Conservation (phyloP, 148 eudicot species). For the Agrostemma githago region DNA sequence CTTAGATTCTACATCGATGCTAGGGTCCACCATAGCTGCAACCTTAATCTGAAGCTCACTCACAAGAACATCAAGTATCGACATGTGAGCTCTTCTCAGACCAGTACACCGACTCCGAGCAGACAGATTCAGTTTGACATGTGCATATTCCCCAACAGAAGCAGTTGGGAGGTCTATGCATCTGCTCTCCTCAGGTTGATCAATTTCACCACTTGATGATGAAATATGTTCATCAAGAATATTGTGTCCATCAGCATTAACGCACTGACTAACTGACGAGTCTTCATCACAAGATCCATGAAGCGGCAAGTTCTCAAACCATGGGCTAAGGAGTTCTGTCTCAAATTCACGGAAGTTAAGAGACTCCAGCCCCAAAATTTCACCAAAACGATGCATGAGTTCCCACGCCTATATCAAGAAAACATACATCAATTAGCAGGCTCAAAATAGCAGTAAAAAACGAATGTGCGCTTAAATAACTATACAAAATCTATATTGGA, state of each 20-base stretch:
- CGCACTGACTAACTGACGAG: conserved; percentile 13
- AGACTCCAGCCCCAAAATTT: conserved; percentile 38
- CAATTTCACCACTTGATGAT: conserved; percentile 37
- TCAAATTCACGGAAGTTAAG: conserved; percentile 45
- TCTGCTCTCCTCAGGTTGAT: conserved; percentile 23
- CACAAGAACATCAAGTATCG: conserved; percentile 48
- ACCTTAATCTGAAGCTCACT: conserved; percentile 60
- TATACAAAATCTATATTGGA: background rate
- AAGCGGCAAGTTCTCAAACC: conserved; percentile 29
- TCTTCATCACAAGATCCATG: conserved; percentile 27
- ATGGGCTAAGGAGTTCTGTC: conserved; percentile 46
- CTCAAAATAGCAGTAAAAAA: background rate
- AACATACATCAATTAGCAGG: conserved; percentile 2
- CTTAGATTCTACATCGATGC: conserved; percentile 50
- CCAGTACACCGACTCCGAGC: conserved; percentile 33
- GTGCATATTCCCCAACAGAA: conserved; percentile 26
- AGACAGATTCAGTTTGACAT: conserved; percentile 27
- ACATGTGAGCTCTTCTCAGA: conserved; percentile 38
- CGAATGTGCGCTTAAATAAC: background rate
- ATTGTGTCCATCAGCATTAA: conserved; percentile 28
- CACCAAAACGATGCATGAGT: conserved; percentile 42
- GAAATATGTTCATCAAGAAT: conserved; percentile 26
- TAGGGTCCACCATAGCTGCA: conserved; percentile 48
- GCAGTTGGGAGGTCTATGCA: conserved; percentile 31
- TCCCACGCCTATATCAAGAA: conserved; percentile 42